Evolutionary conservation across 495 filamentous ascomycete species (phyloP).

Genomic region (Rhizodiscina lignyota): DNA sequence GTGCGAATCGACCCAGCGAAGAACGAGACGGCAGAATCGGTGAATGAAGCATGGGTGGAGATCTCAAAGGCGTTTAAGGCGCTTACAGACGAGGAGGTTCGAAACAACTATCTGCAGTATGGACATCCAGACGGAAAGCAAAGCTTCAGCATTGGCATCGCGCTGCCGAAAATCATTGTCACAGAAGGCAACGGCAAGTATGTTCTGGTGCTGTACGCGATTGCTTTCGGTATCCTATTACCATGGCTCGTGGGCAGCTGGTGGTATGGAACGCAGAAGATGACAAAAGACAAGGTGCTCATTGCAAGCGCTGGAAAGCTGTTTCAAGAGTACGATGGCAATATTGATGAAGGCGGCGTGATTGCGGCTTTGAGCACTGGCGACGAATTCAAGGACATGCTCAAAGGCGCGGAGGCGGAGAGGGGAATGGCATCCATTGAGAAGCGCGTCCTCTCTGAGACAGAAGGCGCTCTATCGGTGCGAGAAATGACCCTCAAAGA

Average conservation of each 20-base stretch:
- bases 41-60: conserved; percentile 84
- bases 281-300: conserved; percentile 81
- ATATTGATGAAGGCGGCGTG: conserved; percentile 62
- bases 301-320: conserved; percentile 85
- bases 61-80: conserved; percentile 95
- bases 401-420: conserved; percentile 60
- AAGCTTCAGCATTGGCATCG: conserved; percentile 94
- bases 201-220: conserved; percentile 75
- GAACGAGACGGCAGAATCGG: conserved; percentile 73
- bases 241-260: conserved; percentile 90
- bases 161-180: conserved; percentile 82
- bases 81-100: conserved; percentile 87
- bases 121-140: conserved; percentile 97
- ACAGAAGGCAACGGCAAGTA: conserved; percentile 92
- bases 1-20: conserved; percentile 59
- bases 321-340: conserved; percentile 80
- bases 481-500: conserved; percentile 53
- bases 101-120: conserved; percentile 90
- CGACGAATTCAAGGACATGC: conserved; percentile 56
- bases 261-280: conserved; percentile 93
- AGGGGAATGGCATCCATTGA: conserved; percentile 66
- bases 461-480: conserved; percentile 23
- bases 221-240: conserved; percentile 70
- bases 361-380: conserved; percentile 66
- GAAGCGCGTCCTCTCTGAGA: conserved; percentile 47